phyloP scores from a whole-genome alignment of 305 asterid genomes.

The Solanum hybrid region DNA sequence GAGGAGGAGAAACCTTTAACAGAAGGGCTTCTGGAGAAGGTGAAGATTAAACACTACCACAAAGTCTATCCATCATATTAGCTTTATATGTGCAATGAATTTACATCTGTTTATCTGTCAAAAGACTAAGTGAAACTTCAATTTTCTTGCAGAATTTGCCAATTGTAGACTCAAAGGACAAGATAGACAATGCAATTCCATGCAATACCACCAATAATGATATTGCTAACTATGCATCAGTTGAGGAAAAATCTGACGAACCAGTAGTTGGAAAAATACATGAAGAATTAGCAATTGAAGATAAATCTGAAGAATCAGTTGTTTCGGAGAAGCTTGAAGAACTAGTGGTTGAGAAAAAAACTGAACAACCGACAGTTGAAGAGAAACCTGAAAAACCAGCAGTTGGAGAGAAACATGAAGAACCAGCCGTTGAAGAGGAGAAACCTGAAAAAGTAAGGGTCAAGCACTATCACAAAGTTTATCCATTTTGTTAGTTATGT shows the following conservation, averaged over 20 bases:
- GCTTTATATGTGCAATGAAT: not conserved
- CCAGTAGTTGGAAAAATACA: not conserved
- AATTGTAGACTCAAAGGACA: not conserved
- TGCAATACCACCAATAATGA: not conserved
- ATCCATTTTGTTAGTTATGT: no score
- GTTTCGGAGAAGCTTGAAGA: not conserved
- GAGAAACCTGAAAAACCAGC: not conserved
- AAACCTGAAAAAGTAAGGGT: not conserved
- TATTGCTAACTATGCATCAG: not conserved
- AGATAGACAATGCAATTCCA: not conserved
- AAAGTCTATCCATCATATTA: not conserved
- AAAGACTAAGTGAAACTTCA: not conserved
- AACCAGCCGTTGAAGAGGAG: not conserved
- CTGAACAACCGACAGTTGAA: not conserved
- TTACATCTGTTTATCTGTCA: not conserved
- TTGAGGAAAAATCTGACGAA: not conserved
- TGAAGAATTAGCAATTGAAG: not conserved
- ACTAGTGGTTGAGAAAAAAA: not conserved
- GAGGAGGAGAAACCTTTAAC: not conserved
- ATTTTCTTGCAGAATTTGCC: not conserved
- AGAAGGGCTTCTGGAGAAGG: not conserved
- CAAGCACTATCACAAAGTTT: not conserved
- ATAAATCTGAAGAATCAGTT: not conserved
- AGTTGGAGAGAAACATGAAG: not conserved
- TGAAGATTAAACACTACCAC: not conserved